phyloP scores from a whole-genome alignment of 78 protist species.

The Dictyostelium firmibasis region DNA sequence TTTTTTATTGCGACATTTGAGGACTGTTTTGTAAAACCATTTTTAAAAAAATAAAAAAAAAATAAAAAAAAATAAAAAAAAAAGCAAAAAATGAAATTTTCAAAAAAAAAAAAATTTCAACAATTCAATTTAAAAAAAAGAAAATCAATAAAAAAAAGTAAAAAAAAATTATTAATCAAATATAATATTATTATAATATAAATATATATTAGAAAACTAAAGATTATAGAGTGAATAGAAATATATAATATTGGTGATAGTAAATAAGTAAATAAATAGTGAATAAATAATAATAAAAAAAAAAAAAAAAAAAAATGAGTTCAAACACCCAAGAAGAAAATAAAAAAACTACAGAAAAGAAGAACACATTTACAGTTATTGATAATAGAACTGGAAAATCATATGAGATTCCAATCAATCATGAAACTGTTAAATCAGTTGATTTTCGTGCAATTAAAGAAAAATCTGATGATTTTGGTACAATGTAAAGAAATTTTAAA shows the following conservation, averaged over 20 bases:
- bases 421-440: conserved; percentile 56
- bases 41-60: no score
- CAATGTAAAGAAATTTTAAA: conserved; percentile 35
- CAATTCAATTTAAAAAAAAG: neutral
- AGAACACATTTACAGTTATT: conserved; percentile 60
- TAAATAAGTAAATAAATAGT: no score
- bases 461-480: conserved; percentile 51
- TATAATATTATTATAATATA: no score
- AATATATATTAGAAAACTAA: no score
- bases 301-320: neutral
- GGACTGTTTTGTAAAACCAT: neutral
- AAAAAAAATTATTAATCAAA: neutral
- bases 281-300: neutral
- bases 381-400: conserved; percentile 76
- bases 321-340: neutral
- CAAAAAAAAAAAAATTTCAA: neutral
- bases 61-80: neutral
- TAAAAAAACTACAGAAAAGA: neutral
- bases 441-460: conserved; percentile 67
- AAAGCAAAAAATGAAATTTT: neutral
- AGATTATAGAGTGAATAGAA: no score
- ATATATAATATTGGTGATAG: no score
- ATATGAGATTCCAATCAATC: conserved; percentile 36
- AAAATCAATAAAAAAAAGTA: neutral
- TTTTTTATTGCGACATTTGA: neutral